Base-by-base conservation (phyloP, 441 rosid species). In the Cnidoscolus chayamansa region DNA sequence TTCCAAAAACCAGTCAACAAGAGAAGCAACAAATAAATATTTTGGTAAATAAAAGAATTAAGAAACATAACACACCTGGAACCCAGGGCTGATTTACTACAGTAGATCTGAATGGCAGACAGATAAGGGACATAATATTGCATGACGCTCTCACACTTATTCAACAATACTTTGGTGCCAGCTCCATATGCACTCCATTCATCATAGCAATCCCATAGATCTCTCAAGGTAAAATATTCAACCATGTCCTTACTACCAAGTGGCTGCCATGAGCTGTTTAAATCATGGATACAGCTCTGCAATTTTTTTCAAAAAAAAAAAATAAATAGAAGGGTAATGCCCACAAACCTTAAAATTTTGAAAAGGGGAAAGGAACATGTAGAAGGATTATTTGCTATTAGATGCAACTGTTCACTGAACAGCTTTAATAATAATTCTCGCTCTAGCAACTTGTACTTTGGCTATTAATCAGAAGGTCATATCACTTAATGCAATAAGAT, bases 131-230 rank as follows among this genome's bases (percentile, higher is more conserved):
- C 90, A 59, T 76, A 86, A 68, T 89, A 92, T 64, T 92, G 96
- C 68, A 65, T 76, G 48, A 88, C 47, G 4, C 56, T 77, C 68
- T 86, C 87, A 0, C 86, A 85, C 50, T 48, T 78, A 71, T 64
- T 78, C 71, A 86, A 25, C 4, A 51, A 70, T 7, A 90, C 83
- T 0, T 78, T 70, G 31, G 82, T 72, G 25, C 91, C 88, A 45
- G 78, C 81, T 35, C 96, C 96, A 67, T 83, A 92, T 1, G 94
- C 97, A 56, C 97, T 92, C 85, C 87, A 75, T 73, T 92, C 97
- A 65, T 81, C 79, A 1, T 81, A 92, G 77, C 85, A 82, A 30
- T 77, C 70, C 97, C 96, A 90, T 0, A 92, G 86, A 84, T 90
- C 92, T 51, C 77, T 79, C 73, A 92, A 74, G 4, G 72, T 84